A percentile compares a stretch with the other conserved stretches of the same genome.
phyloP scores from a whole-genome alignment of 306 rosid species.

The Fragaria nilgerrensis region DNA sequence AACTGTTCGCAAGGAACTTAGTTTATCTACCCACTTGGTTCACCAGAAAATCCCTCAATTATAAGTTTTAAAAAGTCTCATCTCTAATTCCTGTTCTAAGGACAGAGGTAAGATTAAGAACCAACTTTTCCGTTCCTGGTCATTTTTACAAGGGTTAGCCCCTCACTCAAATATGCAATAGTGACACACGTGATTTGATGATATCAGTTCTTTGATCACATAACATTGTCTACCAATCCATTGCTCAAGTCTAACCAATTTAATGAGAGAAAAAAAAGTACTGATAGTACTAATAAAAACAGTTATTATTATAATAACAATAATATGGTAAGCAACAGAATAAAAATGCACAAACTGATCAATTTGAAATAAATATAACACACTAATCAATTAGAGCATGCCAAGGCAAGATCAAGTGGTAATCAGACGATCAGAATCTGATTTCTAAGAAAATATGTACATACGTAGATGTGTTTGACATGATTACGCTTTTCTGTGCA shows the following conservation, averaged over 20 bases:
- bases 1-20: neutral
- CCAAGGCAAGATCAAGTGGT: neutral
- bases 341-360: neutral
- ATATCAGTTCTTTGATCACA: neutral
- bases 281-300: neutral
- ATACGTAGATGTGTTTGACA: neutral
- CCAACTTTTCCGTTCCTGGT: neutral
- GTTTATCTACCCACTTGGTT: neutral
- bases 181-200: neutral
- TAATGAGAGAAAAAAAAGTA: neutral
- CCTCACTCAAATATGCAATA: neutral
- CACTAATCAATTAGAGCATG: neutral
- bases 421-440: neutral
- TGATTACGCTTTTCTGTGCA: neutral
- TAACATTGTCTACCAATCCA: neutral
- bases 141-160: neutral
- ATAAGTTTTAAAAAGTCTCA: neutral
- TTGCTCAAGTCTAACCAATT: neutral
- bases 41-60: neutral
- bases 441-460: neutral
- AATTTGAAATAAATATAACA: neutral
- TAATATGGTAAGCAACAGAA: neutral
- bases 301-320: neutral
- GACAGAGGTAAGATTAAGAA: neutral
- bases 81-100: neutral